Percentiles rank a stretch among this genome's conserved stretches.
These are phyloP conservation scores for Limnanthes douglasii DNA, from an alignment of 345 rosid genomes.

Conservation along the genomic window DNA sequence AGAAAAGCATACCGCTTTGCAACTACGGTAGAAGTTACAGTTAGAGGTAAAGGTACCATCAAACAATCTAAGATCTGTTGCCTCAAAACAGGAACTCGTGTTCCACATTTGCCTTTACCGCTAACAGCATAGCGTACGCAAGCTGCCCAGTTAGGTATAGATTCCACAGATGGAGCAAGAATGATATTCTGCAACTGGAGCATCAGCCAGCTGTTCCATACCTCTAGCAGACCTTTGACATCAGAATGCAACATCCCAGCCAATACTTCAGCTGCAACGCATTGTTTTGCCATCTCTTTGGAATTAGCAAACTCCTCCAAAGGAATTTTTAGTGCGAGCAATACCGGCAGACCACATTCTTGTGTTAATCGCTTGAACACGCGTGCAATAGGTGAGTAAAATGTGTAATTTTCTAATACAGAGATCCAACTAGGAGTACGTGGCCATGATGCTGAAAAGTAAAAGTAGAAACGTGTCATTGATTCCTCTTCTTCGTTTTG, in stretches of 20 bases:
- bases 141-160: constrained; percentile 95
- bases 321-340: constrained; percentile 48
- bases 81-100: constrained; percentile 64
- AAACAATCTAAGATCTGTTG: constrained; percentile 71
- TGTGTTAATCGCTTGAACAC: constrained; percentile 88
- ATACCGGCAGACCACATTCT: constrained; percentile 88
- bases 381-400: constrained; percentile 83
- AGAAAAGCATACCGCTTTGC: constrained; percentile 95
- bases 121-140: constrained; percentile 98
- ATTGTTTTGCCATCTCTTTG: constrained; percentile 93
- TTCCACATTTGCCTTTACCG: constrained; percentile 91
- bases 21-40: constrained; percentile 70
- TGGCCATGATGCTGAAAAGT: constrained; percentile 97
- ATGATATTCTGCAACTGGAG: constrained; percentile 64
- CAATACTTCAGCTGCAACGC: constrained; percentile 96
- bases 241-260: constrained; percentile 93
- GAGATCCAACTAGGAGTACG: constrained; percentile 98
- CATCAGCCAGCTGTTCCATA: constrained; percentile 92
- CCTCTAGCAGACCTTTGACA: constrained; percentile 62
- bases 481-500: constrained; percentile 92
- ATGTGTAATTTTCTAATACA: constrained; percentile 76
- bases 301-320: constrained; percentile 76
- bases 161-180: constrained; percentile 82
- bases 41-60: constrained; percentile 62
- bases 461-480: constrained; percentile 86